A percentile compares a stretch with the other conserved stretches of the same genome.
These are phyloP conservation scores for Ascochyta viciae-villosae DNA, from an alignment of 2,329 filamentous ascomycete species.

Conservation along the genomic window DNA sequence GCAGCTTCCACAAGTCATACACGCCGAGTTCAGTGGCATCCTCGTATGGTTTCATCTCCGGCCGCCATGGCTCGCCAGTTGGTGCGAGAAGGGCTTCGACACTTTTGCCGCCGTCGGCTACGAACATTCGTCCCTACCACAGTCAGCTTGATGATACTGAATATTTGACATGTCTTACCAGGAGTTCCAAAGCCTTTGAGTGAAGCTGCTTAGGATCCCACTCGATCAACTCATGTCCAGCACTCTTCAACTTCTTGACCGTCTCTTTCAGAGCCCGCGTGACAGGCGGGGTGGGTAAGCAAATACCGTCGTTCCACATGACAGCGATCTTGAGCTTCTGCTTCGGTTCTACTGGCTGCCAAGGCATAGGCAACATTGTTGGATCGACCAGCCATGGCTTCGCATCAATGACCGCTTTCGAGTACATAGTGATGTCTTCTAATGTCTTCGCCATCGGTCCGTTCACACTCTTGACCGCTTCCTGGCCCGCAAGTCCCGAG, in stretches of 20 bases:
- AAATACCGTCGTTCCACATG: slow-evolving; percentile 59
- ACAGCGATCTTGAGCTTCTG: slow-evolving; percentile 66
- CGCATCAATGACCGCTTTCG: slow-evolving; percentile 50
- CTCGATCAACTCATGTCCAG: slow-evolving; percentile 63
- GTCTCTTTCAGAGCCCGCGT: slow-evolving; percentile 63
- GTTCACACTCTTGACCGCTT: slow-evolving; percentile 69
- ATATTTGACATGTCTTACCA: slow-evolving; percentile 45
- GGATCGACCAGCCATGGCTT: slow-evolving; percentile 63
- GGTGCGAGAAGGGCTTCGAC: slow-evolving; percentile 51
- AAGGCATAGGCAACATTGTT: slow-evolving; percentile 61
- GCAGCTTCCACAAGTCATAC: slow-evolving; percentile 58
- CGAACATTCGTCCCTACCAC: slow-evolving; percentile 52
- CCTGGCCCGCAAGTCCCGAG: slow-evolving; percentile 69
- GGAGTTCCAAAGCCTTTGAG: slow-evolving; percentile 57
- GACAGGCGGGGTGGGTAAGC: slow-evolving; percentile 61
- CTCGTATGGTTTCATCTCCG: slow-evolving; percentile 57
- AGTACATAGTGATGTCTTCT: slow-evolving; percentile 57
- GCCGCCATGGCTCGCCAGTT: slow-evolving; percentile 55
- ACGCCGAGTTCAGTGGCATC: slow-evolving; percentile 54
- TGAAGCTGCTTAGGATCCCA: slow-evolving; percentile 62
- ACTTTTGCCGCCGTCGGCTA: slow-evolving; percentile 60
- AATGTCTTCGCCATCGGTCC: slow-evolving; percentile 67
- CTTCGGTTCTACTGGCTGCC: slow-evolving; percentile 54
- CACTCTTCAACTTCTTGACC: slow-evolving; percentile 58
- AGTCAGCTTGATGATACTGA: background rate